Percentiles rank a stretch among this genome's conserved stretches.
Conservation (phyloP, 257 asterid genomes). For the Galeopsis tetrahit region DNA sequence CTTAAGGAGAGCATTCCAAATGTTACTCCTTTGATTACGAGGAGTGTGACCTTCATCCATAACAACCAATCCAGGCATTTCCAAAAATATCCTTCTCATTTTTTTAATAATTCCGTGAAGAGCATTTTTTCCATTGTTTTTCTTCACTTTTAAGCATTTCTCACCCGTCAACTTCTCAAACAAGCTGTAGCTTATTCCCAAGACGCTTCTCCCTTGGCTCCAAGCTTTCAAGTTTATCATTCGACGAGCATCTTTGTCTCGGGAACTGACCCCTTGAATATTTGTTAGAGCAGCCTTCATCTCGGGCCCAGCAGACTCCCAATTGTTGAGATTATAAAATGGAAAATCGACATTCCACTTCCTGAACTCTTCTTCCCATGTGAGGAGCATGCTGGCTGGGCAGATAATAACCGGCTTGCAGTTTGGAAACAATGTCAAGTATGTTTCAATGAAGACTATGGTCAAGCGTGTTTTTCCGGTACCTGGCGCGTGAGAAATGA, state of each 20-base stretch:
- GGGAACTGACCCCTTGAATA: slow-evolving; percentile 1
- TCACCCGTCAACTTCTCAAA: slow-evolving; percentile 52
- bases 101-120: slow-evolving; percentile 11
- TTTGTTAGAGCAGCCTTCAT: slow-evolving; percentile 19
- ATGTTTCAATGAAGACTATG: slow-evolving; percentile 54
- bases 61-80: slow-evolving; percentile 57
- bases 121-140: background rate
- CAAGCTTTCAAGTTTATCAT: slow-evolving; percentile 49
- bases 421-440: slow-evolving; percentile 50
- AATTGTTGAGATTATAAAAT: slow-evolving; percentile 50
- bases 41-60: slow-evolving; percentile 79
- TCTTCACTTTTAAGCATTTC: slow-evolving; percentile 12
- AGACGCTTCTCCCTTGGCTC: slow-evolving; percentile 41
- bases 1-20: slow-evolving; percentile 54
- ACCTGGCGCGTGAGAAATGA: slow-evolving; percentile 79
- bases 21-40: slow-evolving; percentile 49
- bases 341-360: slow-evolving; percentile 64
- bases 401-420: slow-evolving; percentile 56
- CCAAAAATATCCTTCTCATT: slow-evolving; percentile 46
- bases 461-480: slow-evolving; percentile 69
- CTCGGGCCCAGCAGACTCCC: slow-evolving; percentile 40
- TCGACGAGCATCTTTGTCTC: slow-evolving; percentile 32
- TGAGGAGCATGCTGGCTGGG: slow-evolving; percentile 70
- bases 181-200: slow-evolving; percentile 62
- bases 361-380: slow-evolving; percentile 70